Evolutionary conservation across 1,139 yeast genomes (phyloP).

Genomic region (Tardiomyces digboiensis): DNA sequence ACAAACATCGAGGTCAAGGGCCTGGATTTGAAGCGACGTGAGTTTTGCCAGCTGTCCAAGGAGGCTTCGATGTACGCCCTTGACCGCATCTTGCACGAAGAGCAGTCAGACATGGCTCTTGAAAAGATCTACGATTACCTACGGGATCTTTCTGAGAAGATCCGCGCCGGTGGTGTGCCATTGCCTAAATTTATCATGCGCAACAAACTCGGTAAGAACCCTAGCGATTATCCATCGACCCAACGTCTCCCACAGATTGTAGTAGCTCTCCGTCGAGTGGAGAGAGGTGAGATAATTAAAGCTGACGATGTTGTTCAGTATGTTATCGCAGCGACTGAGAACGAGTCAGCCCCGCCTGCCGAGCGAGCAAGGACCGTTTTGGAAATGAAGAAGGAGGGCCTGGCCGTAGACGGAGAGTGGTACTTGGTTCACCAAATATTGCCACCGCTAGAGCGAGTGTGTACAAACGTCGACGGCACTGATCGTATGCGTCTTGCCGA

Average conservation of each 20-base stretch:
- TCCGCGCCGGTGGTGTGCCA: conserved; percentile 52
- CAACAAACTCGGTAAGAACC: conserved; percentile 32
- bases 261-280: conserved; percentile 75
- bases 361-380: conserved; percentile 74
- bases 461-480: conserved; percentile 80
- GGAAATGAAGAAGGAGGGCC: conserved; percentile 50
- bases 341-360: conserved; percentile 35
- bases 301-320: conserved; percentile 90
- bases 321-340: conserved; percentile 51
- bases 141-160: conserved; percentile 47
- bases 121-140: conserved; percentile 65
- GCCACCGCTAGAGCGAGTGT: conserved; percentile 84
- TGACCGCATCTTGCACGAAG: conserved; percentile 52
- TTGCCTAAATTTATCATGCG: conserved; percentile 44
- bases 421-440: conserved; percentile 84
- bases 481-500: conserved; percentile 74
- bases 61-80: conserved; percentile 75
- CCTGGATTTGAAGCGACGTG: conserved; percentile 95
- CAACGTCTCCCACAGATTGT: conserved; percentile 89
- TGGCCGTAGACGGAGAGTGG: conserved; percentile 65
- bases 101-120: conserved; percentile 71
- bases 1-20: conserved; percentile 83
- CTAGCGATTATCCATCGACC: conserved; percentile 36
- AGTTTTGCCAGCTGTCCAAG: conserved; percentile 86
- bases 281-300: conserved; percentile 73